Conservation (phyloP, 345 rosid species). For the Draba incana region DNA sequence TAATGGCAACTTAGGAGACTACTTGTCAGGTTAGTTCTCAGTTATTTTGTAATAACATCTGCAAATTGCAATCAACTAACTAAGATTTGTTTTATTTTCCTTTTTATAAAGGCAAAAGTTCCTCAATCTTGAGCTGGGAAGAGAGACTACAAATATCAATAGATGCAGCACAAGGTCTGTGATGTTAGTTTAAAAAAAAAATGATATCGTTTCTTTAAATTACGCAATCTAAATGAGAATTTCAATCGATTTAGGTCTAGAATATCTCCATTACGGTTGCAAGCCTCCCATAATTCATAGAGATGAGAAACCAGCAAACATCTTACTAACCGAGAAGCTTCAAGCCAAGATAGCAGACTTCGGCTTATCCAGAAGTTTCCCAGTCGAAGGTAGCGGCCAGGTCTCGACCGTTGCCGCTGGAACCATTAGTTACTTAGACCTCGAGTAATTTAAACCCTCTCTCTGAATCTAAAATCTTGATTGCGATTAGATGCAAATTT, state of each 20-base stretch:
- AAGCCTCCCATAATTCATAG: constrained; percentile 59
- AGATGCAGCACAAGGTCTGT: constrained; percentile 52
- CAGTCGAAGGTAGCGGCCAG: constrained; percentile 32
- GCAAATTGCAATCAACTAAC: too few species aligned
- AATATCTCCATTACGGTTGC: constrained; percentile 51
- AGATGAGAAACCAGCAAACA: constrained; percentile 55
- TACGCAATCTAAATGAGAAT: background rate
- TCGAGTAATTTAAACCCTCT: constrained; percentile 42
- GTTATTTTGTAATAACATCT: too few species aligned
- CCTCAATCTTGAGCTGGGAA: constrained; percentile 45
- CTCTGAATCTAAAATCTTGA: background rate
- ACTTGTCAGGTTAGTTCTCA: constrained; percentile 49
- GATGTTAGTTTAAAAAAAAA: background rate
- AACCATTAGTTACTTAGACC: constrained; percentile 53
- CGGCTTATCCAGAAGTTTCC: constrained; percentile 49
- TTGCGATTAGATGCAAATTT: background rate
- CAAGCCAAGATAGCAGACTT: constrained; percentile 60
- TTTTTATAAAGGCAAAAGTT: constrained; percentile 23
- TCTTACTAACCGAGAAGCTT: constrained; percentile 50
- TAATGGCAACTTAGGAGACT: constrained; percentile 42
- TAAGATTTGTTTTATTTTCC: background rate
- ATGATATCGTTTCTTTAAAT: too few species aligned
- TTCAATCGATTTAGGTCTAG: constrained; percentile 20
- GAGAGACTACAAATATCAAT: constrained; percentile 45
- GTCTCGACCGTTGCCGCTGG: constrained; percentile 41